Evolutionary conservation across 164 flowering plant species (phyloP), one percentile per base, ranked within the genome.

Genomic region (Saururus chinensis): DNA sequence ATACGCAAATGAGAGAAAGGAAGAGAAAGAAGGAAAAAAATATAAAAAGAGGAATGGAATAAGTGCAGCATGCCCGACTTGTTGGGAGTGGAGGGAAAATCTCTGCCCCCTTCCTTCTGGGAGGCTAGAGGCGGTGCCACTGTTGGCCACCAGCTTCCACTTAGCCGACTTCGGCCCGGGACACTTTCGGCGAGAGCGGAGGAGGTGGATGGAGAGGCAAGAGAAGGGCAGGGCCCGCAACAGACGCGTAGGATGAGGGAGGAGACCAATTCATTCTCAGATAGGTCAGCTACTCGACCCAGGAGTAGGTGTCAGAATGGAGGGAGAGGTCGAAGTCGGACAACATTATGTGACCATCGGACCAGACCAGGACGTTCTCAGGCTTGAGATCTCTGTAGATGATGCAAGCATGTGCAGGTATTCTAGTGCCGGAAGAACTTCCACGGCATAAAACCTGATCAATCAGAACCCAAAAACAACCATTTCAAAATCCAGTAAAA

Each of bases 341-440:
- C 57, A 89, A 82, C 96, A 89, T 89, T 68, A 89, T 87, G 78
- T 89, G 97, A 68, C 97, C 97, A 78, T 89, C 97, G 10, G 88
- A 83, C 77, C 92, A 71, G 25, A 89, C 88, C 9, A 89, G 57
- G 9, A 89, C 83, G 70, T 89, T 89, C 49, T 89, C 95, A 2
- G 97, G 97, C 74, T 89, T 89, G 4, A 89, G 73, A 72, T 89
- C 97, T 66, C 97, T 70, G 87, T 89, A 89, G 51, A 89, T 79
- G 67, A 91, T 85, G 42, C 97, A 24, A 91, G 63, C 96, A 88
- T 85, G 80, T 90, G 97, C 1, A 90, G 80, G 70, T 90, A 90
- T 66, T 90, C 97, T 54, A 90, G 51, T 0, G 97, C 96, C 7
- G 88, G 84, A 14, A 91, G 71, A n/a, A 91, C 93, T 67, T 91